phyloP scores from a whole-genome alignment of 176 grass and related monocot species.

The Carex scoparia region DNA sequence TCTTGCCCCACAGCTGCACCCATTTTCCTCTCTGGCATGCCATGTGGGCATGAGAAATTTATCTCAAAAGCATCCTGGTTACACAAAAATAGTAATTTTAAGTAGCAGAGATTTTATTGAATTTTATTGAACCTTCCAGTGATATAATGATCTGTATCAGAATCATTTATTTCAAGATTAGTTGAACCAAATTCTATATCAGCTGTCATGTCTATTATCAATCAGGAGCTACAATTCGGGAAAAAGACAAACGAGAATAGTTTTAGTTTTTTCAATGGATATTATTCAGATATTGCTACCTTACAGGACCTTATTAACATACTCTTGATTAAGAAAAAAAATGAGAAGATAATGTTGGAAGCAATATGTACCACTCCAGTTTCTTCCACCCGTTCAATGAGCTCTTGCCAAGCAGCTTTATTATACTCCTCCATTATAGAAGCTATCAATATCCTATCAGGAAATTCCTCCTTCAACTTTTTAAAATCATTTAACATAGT shows the following conservation, averaged over 20 bases:
- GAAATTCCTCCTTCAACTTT: conserved; percentile 85
- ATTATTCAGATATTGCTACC: not conserved
- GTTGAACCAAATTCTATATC: not conserved
- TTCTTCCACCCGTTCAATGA: conserved; percentile 90
- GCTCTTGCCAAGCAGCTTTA: conserved; percentile 93
- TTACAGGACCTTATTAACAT: not conserved
- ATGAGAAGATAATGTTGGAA: not conserved
- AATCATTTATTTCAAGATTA: not conserved
- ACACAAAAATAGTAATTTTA: not conserved
- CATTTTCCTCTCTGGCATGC: conserved; percentile 99
- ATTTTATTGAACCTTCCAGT: not conserved
- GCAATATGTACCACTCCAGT: conserved; percentile 45
- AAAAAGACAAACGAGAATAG: not conserved
- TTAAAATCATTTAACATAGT: conserved; percentile 93
- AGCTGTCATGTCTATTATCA: not conserved
- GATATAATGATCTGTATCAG: not conserved
- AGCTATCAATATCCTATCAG: conserved; percentile 88
- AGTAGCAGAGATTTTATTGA: not conserved
- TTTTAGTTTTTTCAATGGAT: not conserved
- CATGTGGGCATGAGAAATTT: conserved; percentile 99
- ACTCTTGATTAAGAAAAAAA: not conserved
- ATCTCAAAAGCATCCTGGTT: conserved; percentile 88
- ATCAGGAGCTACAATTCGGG: not conserved
- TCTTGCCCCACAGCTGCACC: conserved; percentile 97
- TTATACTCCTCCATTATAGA: conserved; percentile 99